These are phyloP conservation scores for Coprinellus micaceus DNA, from an alignment of 768 basidiomycete species.

Conservation along the genomic window DNA sequence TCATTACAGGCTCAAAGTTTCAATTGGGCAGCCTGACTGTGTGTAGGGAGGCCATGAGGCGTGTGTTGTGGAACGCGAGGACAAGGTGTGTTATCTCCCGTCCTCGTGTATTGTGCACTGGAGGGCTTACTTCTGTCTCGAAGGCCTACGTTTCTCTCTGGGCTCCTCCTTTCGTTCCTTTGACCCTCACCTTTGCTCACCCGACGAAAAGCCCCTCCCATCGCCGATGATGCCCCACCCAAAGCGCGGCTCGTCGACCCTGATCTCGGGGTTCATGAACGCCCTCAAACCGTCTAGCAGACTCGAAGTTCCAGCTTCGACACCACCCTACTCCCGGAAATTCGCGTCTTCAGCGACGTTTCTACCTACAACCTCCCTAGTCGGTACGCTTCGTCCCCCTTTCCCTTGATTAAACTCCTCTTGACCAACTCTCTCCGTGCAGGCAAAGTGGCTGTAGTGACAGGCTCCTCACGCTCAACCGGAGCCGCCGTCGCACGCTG, in stretches of 20 bases:
- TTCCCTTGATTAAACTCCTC: not conserved
- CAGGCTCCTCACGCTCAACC: slow-evolving; percentile 58
- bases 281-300: slow-evolving; percentile 5
- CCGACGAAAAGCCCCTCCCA: not conserved
- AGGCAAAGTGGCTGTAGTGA: slow-evolving; percentile 58
- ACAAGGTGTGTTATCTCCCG: not conserved
- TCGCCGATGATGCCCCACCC: slow-evolving; percentile 2
- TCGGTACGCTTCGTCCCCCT: slow-evolving; percentile 13
- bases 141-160: not conserved
- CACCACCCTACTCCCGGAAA: slow-evolving; percentile 3
- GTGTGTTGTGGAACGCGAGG: too few relatives aligned
- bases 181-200: not conserved
- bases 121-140: not conserved
- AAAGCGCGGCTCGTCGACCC: slow-evolving; percentile 5
- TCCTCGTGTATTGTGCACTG: slow-evolving; percentile 1
- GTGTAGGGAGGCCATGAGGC: too few relatives aligned
- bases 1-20: too few relatives aligned
- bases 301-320: slow-evolving; percentile 2
- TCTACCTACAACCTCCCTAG: slow-evolving; percentile 25
- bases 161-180: not conserved
- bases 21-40: too few relatives aligned
- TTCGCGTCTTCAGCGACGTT: slow-evolving; percentile 20
- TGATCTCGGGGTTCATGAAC: slow-evolving; percentile 11
- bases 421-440: not conserved
- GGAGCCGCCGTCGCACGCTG: slow-evolving; percentile 52